Conservation (phyloP, 2,329 filamentous ascomycete genomes). For the Coleophoma eucalyptorum region DNA sequence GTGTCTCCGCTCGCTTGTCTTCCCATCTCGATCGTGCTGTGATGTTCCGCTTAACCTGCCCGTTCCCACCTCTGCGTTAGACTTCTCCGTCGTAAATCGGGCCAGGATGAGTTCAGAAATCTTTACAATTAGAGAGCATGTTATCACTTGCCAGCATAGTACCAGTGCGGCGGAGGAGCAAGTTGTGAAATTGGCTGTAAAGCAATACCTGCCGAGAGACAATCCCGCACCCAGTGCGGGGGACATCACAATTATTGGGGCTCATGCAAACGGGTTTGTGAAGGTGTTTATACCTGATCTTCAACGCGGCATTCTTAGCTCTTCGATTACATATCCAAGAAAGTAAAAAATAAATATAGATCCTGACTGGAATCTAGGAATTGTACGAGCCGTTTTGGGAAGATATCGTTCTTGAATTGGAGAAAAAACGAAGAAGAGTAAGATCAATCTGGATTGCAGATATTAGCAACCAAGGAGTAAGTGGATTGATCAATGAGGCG, state of each 20-base stretch:
- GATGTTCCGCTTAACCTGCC: too few relatives aligned
- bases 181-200: neutral
- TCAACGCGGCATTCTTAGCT: neutral
- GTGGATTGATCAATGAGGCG: slow-evolving; percentile 70
- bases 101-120: too few relatives aligned
- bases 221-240: slow-evolving; percentile 66
- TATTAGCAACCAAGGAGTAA: slow-evolving; percentile 71
- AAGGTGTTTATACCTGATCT: slow-evolving; percentile 52
- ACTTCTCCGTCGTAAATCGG: too few relatives aligned
- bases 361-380: slow-evolving; percentile 53
- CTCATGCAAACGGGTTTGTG: slow-evolving; percentile 89
- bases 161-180: neutral
- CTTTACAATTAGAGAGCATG: neutral
- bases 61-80: too few relatives aligned
- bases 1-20: too few relatives aligned
- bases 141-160: neutral
- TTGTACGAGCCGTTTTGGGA: slow-evolving; percentile 90
- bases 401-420: slow-evolving; percentile 60
- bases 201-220: slow-evolving; percentile 47
- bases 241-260: slow-evolving; percentile 80
- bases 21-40: too few relatives aligned
- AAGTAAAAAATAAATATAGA: too few relatives aligned
- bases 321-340: too few relatives aligned
- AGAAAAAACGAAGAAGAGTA: slow-evolving; percentile 60
- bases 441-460: slow-evolving; percentile 86